Evolutionary conservation across 179 eudicot genomes (phyloP).

Genomic region (Actinidia polygama): DNA sequence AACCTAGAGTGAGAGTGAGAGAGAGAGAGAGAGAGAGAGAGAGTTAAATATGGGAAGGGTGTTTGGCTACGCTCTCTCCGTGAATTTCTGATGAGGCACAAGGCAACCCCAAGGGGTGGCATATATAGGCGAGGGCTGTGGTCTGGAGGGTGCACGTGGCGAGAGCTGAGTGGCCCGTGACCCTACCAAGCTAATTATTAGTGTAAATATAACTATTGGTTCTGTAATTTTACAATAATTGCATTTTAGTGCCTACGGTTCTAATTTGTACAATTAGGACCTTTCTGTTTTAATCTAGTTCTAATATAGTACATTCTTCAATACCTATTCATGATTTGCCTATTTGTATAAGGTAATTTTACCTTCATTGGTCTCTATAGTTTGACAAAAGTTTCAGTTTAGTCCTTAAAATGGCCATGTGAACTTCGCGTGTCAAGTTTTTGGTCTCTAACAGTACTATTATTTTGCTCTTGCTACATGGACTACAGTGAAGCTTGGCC

Average conservation of each 20-base stretch:
- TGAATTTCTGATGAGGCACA: not conserved
- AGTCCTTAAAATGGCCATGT: no score
- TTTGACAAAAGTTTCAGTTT: no score
- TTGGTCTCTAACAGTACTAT: no score
- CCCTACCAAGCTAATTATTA: not conserved
- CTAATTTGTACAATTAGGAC: no score
- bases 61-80: not conserved
- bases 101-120: not conserved
- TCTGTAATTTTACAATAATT: no score
- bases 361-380: no score
- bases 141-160: conserved; percentile 11
- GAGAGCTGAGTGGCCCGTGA: conserved; percentile 10
- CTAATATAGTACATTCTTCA: no score
- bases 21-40: not conserved
- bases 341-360: no score
- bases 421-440: no score
- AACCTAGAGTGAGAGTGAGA: not conserved
- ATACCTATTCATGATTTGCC: no score
- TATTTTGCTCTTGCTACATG: not conserved
- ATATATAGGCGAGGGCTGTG: conserved; percentile 18
- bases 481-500: not conserved
- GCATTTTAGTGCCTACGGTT: no score
- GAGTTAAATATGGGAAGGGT: not conserved
- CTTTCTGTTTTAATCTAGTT: no score
- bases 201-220: not conserved